These are phyloP conservation scores for Wolfiporia cocos DNA, from an alignment of 1,284 basidiomycete species.

Conservation along the genomic window DNA sequence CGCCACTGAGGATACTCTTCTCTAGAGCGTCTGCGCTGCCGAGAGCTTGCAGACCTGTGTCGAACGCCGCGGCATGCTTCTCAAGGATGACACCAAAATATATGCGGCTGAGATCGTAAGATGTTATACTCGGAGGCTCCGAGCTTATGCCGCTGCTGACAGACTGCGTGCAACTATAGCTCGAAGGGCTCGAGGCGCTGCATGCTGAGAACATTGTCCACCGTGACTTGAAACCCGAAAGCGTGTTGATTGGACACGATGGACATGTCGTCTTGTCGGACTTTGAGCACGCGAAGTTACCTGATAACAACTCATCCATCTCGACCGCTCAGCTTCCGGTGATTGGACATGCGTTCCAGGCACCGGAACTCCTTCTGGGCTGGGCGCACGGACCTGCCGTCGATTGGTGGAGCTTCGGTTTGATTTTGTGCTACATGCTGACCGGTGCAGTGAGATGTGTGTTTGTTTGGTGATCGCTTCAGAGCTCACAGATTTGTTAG, in stretches of 20 bases:
- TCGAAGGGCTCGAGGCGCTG: slow-evolving; percentile 15
- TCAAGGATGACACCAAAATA: slow-evolving; percentile 11
- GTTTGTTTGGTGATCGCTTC: neutral
- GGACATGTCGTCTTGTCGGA: slow-evolving; percentile 54
- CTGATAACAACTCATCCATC: slow-evolving; percentile 27
- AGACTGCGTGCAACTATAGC: slow-evolving; percentile 8
- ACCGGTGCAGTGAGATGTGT: slow-evolving; percentile 42
- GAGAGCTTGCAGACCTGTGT: slow-evolving; percentile 13
- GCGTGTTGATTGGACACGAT: slow-evolving; percentile 55
- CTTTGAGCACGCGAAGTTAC: slow-evolving; percentile 27
- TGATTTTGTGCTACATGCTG: slow-evolving; percentile 68
- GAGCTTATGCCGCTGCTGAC: slow-evolving; percentile 1
- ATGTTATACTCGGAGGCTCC: neutral
- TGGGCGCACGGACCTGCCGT: slow-evolving; percentile 69
- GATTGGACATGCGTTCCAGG: slow-evolving; percentile 37
- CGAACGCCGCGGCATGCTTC: slow-evolving; percentile 12
- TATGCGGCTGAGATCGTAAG: slow-evolving; percentile 21
- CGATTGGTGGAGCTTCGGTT: slow-evolving; percentile 83
- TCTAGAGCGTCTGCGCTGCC: slow-evolving; percentile 2
- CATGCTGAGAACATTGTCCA: slow-evolving; percentile 24
- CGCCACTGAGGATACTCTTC: too few species aligned
- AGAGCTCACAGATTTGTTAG: slow-evolving; percentile 18
- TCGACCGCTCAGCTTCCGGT: neutral
- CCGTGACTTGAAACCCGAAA: slow-evolving; percentile 51
- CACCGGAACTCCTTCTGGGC: slow-evolving; percentile 68